A percentile compares a stretch with the other conserved stretches of the same genome.
Evolutionary conservation across 108 stramenopile species (phyloP).

Genomic region (Nitzschia palea): DNA sequence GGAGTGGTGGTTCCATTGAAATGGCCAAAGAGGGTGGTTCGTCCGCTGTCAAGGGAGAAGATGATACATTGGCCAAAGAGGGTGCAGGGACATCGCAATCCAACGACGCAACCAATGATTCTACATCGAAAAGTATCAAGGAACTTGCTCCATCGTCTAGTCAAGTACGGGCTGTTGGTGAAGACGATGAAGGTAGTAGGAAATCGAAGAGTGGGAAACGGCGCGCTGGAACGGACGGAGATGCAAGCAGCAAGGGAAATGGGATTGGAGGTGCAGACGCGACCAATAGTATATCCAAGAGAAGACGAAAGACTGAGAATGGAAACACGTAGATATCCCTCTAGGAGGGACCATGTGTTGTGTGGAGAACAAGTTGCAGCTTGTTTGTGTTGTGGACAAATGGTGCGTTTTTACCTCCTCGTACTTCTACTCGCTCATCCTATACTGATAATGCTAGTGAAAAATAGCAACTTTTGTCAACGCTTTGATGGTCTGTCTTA

Average conservation of each 20-base stretch:
- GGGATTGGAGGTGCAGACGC: neutral
- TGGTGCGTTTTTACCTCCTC: too few relatives aligned
- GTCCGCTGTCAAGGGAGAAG: neutral
- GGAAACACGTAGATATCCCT: conserved; percentile 4
- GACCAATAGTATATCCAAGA: conserved; percentile 6
- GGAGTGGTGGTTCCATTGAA: neutral
- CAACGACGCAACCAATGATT: neutral
- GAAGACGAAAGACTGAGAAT: conserved; percentile 17
- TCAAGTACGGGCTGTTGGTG: neutral
- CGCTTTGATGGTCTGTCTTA: too few relatives aligned
- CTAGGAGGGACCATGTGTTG: too few relatives aligned
- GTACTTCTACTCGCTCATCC: too few relatives aligned
- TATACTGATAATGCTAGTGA: too few relatives aligned
- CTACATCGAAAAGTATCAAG: neutral
- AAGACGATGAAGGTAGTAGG: conserved; percentile 16
- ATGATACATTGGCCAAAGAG: neutral
- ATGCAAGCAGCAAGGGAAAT: conserved; percentile 10
- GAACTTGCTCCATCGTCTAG: neutral
- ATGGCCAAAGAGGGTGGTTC: neutral
- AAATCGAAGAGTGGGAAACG: conserved; percentile 30
- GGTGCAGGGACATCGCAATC: neutral
- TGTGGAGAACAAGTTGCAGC: too few relatives aligned
- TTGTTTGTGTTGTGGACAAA: too few relatives aligned
- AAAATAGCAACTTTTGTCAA: too few relatives aligned
- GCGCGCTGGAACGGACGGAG: conserved; percentile 4